Base-by-base conservation (phyloP, 306 rosid genomes). In the Phaseolus lunatus region DNA sequence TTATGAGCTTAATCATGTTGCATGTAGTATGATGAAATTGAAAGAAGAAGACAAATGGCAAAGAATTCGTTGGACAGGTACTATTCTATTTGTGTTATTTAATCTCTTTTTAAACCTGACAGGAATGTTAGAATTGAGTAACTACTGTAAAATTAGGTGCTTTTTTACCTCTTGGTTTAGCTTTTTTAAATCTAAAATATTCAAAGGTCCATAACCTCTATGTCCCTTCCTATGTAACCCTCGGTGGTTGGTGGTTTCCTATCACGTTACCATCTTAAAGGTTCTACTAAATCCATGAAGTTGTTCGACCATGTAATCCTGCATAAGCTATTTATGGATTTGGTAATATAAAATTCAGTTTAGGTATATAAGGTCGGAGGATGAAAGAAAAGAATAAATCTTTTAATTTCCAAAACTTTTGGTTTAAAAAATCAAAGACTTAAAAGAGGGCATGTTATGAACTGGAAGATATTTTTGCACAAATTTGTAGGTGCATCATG, bases 91-190 rank as follows among this genome's bases (percentile, higher is more conserved):
- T 22, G 26, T 47, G 48, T 67, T 79, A 59, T 72, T 62, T 77
- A 67, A 79, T 79, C 58, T 57, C 41, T 48, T 80, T 80, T 72
- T 72, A 66, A 31, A 66, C 70, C 43, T 16, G 45, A 19, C 37
- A 8, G 31, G 35, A 69, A 57, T 66, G 63, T 50, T 27, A 70
- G 54, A 69, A 44, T 61, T 82, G 50, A 29, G 69, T 33, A 54
- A 50, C 39, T 50, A 41, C 39, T 6, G 66, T 44, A 3, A 44
- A 61, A 48, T 56, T 54, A 31, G 70, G 73, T 31, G 49, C 31
- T 15, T 57, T 61, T 72, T 72, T 50, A 50, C 23, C 23, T 4
- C 22, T n/a, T 50, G 57, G 18, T n/a, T 50, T 50, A 11, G n/a
- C 10, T 50, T n/a, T 50, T 50, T 50, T 50, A 11, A 22, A 26